Evolutionary conservation across 2,329 filamentous ascomycete genomes (phyloP), one percentile per base, ranked within the genome.

Genomic region (Colletotrichum sojae): DNA sequence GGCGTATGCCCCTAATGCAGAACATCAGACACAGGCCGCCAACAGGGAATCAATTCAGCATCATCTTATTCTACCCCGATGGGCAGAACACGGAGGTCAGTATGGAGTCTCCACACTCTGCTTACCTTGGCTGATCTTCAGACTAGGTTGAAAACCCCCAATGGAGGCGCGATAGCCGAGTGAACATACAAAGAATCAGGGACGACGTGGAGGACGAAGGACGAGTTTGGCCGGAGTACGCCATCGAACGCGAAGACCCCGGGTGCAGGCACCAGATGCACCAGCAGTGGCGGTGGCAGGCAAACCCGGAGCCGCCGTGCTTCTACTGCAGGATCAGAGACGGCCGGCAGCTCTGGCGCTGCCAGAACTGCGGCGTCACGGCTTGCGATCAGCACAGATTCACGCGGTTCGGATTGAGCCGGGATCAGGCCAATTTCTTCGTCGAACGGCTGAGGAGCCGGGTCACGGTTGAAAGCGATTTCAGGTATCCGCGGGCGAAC

Each of bases 51-150:
- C 54, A 53, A 9, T 69, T 58, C n/a, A 53, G 31, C 39, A 69
- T 69, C 54, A 49, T 65, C 8, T 39, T 62, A 22, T 69, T 52
- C 31, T 57, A 67, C 20, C 25, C 67, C 9, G 67, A 69, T 12
- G 67, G 67, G 2, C 20, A 27, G 5, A 69, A 62, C 45, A 39
- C 46, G 5, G 45, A 62, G 6, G 67, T 69, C 5, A 25, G 55
- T 15, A 4, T 20, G 5, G 8, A 12, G 13, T 54, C 15, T 15
- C 36, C 20, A 6, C 5, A 1, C 4, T 45, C 20, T 12, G 45
- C 15, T 13, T 45, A 36, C 18, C 20, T n/a, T 16, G 20, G 45
- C 56, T 59, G 18, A 59, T 8, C 12, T 13, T 5, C n/a, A 20
- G 1, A 2, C 15, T 27, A 61, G 39, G 16, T 67, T 27, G 48